A percentile compares a stretch with the other conserved stretches of the same genome.
These are phyloP conservation scores for Hortiboletus flavorubellus DNA, from an alignment of 768 basidiomycete species.

Conservation along the genomic window DNA sequence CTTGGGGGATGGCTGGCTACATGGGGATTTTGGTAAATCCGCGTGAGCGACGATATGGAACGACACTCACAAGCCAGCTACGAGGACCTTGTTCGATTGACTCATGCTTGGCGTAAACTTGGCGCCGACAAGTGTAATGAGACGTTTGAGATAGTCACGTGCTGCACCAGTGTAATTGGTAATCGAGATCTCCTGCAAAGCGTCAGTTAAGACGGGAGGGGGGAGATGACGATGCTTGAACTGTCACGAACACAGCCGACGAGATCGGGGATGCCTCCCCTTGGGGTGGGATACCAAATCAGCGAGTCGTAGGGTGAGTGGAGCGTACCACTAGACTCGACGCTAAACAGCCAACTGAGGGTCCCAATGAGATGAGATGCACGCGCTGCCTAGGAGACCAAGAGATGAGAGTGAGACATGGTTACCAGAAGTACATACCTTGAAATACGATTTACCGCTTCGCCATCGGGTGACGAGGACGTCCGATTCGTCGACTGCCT, in stretches of 20 bases:
- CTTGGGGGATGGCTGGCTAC: constrained; percentile 49
- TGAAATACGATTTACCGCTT: constrained; percentile 64
- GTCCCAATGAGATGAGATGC: constrained; percentile 55
- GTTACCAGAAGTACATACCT: constrained; percentile 40
- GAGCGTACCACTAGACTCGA: constrained; percentile 59
- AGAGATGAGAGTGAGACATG: not conserved
- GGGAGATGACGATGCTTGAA: not conserved
- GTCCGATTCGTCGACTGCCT: constrained; percentile 52
- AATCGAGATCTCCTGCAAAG: constrained; percentile 65
- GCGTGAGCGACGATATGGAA: not conserved
- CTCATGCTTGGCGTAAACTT: constrained; percentile 82
- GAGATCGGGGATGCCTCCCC: constrained; percentile 56
- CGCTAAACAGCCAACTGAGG: constrained; percentile 80
- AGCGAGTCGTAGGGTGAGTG: constrained; percentile 69
- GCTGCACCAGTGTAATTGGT: constrained; percentile 88
- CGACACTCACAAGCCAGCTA: constrained; percentile 74
- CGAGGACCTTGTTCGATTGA: constrained; percentile 69
- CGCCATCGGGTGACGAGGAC: constrained; percentile 70
- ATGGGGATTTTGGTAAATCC: not conserved
- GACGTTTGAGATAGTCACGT: constrained; percentile 82
- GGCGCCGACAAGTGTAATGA: constrained; percentile 75
- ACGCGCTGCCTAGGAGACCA: constrained; percentile 49
- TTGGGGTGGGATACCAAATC: constrained; percentile 81
- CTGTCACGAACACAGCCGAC: constrained; percentile 50
- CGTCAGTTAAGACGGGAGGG: not conserved